These are phyloP conservation scores for Peronospora belbahrii DNA, from an alignment of 352 stramenopile species.

Conservation along the genomic window DNA sequence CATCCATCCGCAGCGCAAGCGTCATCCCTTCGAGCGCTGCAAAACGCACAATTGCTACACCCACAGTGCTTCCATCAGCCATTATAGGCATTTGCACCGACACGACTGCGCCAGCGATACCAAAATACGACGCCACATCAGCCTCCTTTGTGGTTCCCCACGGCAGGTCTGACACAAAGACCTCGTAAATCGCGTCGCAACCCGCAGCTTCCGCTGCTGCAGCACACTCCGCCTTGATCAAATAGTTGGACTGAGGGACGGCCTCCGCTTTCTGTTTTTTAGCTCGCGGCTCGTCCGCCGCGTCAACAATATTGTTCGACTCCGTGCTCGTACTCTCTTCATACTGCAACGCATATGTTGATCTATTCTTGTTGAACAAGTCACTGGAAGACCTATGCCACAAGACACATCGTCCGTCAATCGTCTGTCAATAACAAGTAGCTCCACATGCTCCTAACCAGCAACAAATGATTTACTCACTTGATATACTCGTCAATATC, in stretches of 20 bases:
- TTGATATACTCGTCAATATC: conserved; percentile 59
- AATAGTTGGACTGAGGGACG: conserved; percentile 13
- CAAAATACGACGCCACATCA: conserved; percentile 61
- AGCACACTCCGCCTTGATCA: conserved; percentile 47
- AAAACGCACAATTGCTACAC: conserved; percentile 58
- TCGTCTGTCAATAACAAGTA: too few species aligned
- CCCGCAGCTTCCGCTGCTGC: conserved; percentile 14
- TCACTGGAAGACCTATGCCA: conserved; percentile 29
- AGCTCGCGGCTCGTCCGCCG: conserved; percentile 16
- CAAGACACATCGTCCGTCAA: neutral
- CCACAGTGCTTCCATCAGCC: conserved; percentile 60
- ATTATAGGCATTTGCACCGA: conserved; percentile 65
- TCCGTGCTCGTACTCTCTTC: neutral
- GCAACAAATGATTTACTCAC: conserved; percentile 17
- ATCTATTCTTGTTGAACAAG: conserved; percentile 30
- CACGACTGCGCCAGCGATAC: conserved; percentile 38
- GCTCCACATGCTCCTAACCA: neutral
- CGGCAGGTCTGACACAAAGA: conserved; percentile 61
- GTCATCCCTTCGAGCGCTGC: conserved; percentile 38
- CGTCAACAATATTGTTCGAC: conserved; percentile 16
- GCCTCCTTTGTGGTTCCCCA: conserved; percentile 37
- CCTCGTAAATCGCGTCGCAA: conserved; percentile 25
- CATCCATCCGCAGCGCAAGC: conserved; percentile 52
- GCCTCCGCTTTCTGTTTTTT: conserved; percentile 33
- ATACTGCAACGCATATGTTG: conserved; percentile 11